Conservation (phyloP, 345 rosid genomes). For the Eucalyptus leucophloia region DNA sequence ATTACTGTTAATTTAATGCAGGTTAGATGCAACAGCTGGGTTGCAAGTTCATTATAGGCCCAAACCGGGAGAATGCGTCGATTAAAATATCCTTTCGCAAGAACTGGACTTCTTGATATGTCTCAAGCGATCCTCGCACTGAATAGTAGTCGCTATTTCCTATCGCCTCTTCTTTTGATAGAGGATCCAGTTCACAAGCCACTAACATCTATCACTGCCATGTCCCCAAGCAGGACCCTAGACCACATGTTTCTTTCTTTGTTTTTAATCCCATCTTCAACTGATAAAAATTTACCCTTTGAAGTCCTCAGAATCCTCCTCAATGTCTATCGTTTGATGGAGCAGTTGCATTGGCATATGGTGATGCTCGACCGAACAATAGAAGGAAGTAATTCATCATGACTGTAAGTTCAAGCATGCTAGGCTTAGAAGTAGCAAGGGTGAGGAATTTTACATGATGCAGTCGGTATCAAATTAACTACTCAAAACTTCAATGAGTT, state of each 20-base stretch:
- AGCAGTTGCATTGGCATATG: conserved; percentile 40
- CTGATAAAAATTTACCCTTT: not conserved
- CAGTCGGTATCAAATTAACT: too few relatives aligned
- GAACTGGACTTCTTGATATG: too few relatives aligned
- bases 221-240: not conserved
- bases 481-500: too few relatives aligned
- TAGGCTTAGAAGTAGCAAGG: conserved; percentile 5
- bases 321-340: conserved; percentile 4
- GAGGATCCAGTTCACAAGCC: not conserved
- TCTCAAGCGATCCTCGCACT: too few relatives aligned
- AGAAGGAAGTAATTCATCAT: conserved; percentile 34
- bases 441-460: conserved; percentile 12
- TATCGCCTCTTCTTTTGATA: not conserved
- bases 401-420: conserved; percentile 36
- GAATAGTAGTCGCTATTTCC: too few relatives aligned
- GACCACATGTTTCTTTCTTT: conserved; percentile 20
- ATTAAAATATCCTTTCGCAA: too few relatives aligned
- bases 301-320: not conserved
- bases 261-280: not conserved
- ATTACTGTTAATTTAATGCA: too few relatives aligned
- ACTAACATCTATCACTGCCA: not conserved
- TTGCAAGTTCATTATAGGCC: conserved; percentile 19
- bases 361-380: conserved; percentile 28
- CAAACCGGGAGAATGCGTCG: too few relatives aligned
- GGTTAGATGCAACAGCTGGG: not conserved